phyloP scores from a whole-genome alignment of 768 basidiomycete genomes.

The Naganishia vishniacii region DNA sequence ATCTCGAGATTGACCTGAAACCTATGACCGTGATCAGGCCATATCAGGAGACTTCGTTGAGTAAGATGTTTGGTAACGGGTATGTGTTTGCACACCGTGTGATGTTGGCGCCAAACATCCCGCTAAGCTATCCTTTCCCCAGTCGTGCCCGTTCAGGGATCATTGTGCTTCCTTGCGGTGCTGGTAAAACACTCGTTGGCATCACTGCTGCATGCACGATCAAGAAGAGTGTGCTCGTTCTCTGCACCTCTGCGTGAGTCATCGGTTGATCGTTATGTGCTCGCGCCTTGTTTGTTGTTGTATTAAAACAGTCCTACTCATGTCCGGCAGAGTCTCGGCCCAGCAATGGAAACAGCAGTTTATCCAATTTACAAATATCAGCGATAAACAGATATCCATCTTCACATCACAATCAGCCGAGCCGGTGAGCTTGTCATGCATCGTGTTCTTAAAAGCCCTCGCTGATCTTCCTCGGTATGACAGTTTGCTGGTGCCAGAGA shows the following conservation, averaged over 20 bases:
- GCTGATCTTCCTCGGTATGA: no score
- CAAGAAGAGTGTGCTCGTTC: slow-evolving; percentile 94
- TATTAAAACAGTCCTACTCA: no score
- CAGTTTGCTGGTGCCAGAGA: slow-evolving; percentile 96
- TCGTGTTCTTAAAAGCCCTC: no score
- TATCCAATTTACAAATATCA: slow-evolving; percentile 97
- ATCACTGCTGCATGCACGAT: slow-evolving; percentile 99
- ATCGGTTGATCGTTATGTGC: not conserved
- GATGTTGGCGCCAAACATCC: not conserved
- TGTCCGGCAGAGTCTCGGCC: slow-evolving; percentile 54
- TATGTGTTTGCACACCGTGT: slow-evolving; percentile 49
- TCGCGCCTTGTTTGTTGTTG: no score
- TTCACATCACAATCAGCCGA: slow-evolving; percentile 63
- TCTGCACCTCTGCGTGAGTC: slow-evolving; percentile 94
- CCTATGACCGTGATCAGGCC: slow-evolving; percentile 95
- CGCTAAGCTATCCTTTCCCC: slow-evolving; percentile 10
- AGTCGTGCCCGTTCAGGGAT: slow-evolving; percentile 97
- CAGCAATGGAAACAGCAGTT: slow-evolving; percentile 99
- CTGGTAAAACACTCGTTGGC: slow-evolving; percentile 98
- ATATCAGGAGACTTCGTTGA: slow-evolving; percentile 95
- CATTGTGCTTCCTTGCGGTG: slow-evolving; percentile 95
- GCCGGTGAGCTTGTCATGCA: no score
- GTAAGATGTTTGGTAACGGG: slow-evolving; percentile 99
- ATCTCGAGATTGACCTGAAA: slow-evolving; percentile 96
- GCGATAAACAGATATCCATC: slow-evolving; percentile 90